Conservation (phyloP, 805 yeast genomes). For the Priceomyces carsonii region DNA sequence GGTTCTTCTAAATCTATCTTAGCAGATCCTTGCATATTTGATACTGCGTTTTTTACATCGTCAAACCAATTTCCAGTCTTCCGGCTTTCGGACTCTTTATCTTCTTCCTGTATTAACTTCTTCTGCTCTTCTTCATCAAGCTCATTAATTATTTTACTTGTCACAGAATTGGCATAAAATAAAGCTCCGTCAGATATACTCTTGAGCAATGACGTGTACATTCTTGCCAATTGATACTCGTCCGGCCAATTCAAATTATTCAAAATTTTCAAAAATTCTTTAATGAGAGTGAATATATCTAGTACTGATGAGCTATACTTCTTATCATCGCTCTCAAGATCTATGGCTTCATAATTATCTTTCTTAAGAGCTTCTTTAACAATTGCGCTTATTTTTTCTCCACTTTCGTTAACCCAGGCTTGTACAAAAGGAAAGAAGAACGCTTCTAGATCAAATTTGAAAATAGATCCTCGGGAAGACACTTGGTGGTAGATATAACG, state of each 20-base stretch:
- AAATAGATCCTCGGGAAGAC: slow-evolving; percentile 33
- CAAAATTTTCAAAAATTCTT: slow-evolving; percentile 58
- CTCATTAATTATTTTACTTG: slow-evolving; percentile 42
- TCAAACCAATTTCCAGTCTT: slow-evolving; percentile 45
- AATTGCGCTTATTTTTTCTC: slow-evolving; percentile 45
- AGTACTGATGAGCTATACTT: slow-evolving; percentile 61
- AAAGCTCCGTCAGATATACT: slow-evolving; percentile 63
- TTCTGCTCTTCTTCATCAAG: slow-evolving; percentile 34
- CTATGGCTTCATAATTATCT: slow-evolving; percentile 59
- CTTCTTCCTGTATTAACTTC: slow-evolving; percentile 16
- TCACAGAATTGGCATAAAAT: slow-evolving; percentile 44
- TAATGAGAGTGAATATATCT: slow-evolving; percentile 66
- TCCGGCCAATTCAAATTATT: slow-evolving; percentile 66
- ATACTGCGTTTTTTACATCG: slow-evolving; percentile 54
- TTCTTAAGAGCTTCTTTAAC: slow-evolving; percentile 55
- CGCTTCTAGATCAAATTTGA: slow-evolving; percentile 57
- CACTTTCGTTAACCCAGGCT: slow-evolving; percentile 45
- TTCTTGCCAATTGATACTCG: slow-evolving; percentile 58
- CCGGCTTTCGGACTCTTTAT: slow-evolving; percentile 17
- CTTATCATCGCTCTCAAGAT: slow-evolving; percentile 38
- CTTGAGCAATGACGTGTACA: slow-evolving; percentile 61
- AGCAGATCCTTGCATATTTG: slow-evolving; percentile 35
- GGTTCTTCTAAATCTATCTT: slow-evolving; percentile 45
- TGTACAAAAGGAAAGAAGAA: slow-evolving; percentile 46
- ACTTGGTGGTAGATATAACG: slow-evolving; percentile 54